These are phyloP conservation scores for Candolleomyces eurysporus DNA, from an alignment of 768 basidiomycete species.

Conservation along the genomic window DNA sequence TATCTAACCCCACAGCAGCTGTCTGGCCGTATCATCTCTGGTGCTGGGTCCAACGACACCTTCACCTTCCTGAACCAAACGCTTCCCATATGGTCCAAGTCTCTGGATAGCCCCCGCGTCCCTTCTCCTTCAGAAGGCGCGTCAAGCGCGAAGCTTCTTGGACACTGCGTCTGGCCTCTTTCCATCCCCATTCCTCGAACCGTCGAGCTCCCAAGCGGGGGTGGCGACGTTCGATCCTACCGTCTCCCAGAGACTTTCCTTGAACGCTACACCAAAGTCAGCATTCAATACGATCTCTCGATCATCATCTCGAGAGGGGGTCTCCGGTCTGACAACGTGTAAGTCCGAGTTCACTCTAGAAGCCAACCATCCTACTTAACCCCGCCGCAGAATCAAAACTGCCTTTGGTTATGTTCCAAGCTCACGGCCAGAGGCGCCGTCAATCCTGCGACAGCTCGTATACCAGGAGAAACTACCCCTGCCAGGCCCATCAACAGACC, in stretches of 20 bases:
- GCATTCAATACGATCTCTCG: conserved; percentile 50
- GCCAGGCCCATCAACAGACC: conserved; percentile 46
- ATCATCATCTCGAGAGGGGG: conserved; percentile 46
- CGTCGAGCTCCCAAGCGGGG: conserved; percentile 35
- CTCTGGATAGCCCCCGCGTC: conserved; percentile 33
- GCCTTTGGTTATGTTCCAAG: conserved; percentile 53
- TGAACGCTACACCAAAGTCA: conserved; percentile 46
- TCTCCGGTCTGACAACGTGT: conserved; percentile 48
- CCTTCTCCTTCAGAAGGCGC: conserved; percentile 38
- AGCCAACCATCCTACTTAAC: background rate
- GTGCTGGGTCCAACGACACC: conserved; percentile 39
- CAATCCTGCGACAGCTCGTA: conserved; percentile 46
- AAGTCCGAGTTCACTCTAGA: conserved; percentile 14
- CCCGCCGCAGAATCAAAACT: conserved; percentile 41
- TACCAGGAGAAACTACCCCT: conserved; percentile 45
- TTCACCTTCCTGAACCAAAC: conserved; percentile 44
- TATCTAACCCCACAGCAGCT: conserved; percentile 27
- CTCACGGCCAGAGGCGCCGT: conserved; percentile 43
- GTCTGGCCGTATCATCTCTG: conserved; percentile 52
- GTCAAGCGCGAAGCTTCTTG: conserved; percentile 41
- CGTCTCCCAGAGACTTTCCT: conserved; percentile 52
- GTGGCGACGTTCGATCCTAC: conserved; percentile 37
- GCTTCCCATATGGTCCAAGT: conserved; percentile 49
- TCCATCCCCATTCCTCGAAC: conserved; percentile 45
- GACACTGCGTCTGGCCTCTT: conserved; percentile 47